phyloP scores from a whole-genome alignment of 1,284 basidiomycete genomes.

The Wallemia ichthyophaga region DNA sequence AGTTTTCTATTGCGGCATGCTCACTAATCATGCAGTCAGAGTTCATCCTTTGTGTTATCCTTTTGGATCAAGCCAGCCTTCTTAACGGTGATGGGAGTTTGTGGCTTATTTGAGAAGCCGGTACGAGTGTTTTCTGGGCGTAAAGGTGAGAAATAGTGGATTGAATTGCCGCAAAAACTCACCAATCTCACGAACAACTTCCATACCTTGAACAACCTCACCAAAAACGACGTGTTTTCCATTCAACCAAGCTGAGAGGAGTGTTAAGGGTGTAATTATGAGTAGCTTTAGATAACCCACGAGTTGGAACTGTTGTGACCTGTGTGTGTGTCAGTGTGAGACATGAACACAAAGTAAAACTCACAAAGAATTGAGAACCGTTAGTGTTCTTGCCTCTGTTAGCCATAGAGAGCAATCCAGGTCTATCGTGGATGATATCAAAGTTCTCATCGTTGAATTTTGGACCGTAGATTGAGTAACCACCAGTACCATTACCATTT shows the following conservation, averaged over 20 bases:
- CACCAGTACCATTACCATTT: conserved; percentile 22
- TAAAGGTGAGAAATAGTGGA: neutral
- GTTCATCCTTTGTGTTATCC: neutral
- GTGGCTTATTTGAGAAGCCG: neutral
- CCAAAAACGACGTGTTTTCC: conserved; percentile 26
- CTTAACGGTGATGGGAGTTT: neutral
- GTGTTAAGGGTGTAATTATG: conserved; percentile 5
- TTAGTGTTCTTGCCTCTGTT: conserved; percentile 15
- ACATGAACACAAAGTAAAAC: neutral
- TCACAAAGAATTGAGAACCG: conserved; percentile 16
- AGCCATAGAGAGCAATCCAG: conserved; percentile 14
- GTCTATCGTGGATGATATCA: conserved; percentile 11
- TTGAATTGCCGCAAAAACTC: neutral
- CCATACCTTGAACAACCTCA: conserved; percentile 18
- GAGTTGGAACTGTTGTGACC: neutral
- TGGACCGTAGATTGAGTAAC: conserved; percentile 19
- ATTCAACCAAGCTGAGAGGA: conserved; percentile 10
- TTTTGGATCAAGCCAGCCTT: neutral
- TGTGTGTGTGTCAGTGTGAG: neutral
- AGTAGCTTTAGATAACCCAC: conserved; percentile 12
- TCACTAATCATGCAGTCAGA: neutral
- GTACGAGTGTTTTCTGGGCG: neutral
- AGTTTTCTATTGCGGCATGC: no score
- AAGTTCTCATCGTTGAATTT: conserved; percentile 14
- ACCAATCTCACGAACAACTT: conserved; percentile 14